phyloP scores from a whole-genome alignment of 164 flowering plant genomes.

The Annona squamosa region DNA sequence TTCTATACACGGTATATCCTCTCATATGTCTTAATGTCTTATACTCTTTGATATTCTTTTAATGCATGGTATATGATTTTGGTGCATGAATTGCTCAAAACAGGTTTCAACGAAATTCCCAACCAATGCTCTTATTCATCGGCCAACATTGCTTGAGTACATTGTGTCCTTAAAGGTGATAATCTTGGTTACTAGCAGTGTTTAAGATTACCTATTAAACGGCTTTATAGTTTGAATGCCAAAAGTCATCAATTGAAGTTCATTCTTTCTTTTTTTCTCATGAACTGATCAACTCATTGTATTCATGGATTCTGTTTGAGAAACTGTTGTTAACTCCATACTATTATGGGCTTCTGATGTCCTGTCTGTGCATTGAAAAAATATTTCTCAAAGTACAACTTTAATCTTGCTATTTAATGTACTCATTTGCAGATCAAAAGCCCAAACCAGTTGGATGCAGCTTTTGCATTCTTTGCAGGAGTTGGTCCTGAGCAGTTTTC shows the following conservation, averaged over 20 bases:
- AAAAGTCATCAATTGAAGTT: neutral
- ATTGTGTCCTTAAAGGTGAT: slow-evolving; percentile 64
- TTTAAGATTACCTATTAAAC: neutral
- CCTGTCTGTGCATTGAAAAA: too few relatives aligned
- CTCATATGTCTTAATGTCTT: neutral
- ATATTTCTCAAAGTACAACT: too few relatives aligned
- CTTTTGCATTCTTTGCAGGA: slow-evolving; percentile 45
- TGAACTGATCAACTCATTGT: neutral
- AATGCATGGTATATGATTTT: neutral
- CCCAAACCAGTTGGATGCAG: slow-evolving; percentile 90
- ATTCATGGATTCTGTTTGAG: neutral
- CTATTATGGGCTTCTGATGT: too few relatives aligned
- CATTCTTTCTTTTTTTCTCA: neutral
- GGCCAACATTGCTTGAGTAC: slow-evolving; percentile 55
- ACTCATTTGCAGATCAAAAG: slow-evolving; percentile 56
- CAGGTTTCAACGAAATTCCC: slow-evolving; percentile 94
- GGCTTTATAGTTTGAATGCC: neutral
- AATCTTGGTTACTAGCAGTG: neutral
- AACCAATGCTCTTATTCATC: slow-evolving; percentile 77
- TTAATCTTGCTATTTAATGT: neutral
- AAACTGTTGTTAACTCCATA: neutral
- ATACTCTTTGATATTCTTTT: neutral
- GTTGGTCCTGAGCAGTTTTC: slow-evolving; percentile 46
- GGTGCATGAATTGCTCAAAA: slow-evolving; percentile 5
- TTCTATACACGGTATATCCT: slow-evolving; percentile 55